These are phyloP conservation scores for Ampelocalamus luodianensis DNA, from an alignment of 176 grass and related monocot genomes.

Conservation along the genomic window DNA sequence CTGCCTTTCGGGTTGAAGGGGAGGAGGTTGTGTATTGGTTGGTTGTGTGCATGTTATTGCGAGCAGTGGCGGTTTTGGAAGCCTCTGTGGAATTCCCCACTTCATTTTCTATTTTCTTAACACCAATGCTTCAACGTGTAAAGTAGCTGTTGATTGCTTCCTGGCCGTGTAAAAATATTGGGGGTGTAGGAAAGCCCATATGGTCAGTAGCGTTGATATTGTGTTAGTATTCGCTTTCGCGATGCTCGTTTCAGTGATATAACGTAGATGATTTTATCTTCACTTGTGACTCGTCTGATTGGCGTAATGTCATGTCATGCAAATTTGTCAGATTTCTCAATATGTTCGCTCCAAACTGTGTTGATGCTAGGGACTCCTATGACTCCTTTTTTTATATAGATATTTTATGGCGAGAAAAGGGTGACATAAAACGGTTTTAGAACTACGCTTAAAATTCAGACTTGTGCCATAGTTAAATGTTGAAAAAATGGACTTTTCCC, in stretches of 20 bases:
- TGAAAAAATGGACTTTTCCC: no score
- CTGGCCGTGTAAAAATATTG: constrained; percentile 40
- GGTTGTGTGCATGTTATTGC: constrained; percentile 38
- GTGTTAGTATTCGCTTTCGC: neutral
- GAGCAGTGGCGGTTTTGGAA: constrained; percentile 50
- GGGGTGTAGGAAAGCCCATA: neutral
- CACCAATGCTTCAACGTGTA: constrained; percentile 38
- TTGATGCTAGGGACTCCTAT: no score
- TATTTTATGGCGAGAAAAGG: no score
- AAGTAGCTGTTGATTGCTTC: constrained; percentile 36
- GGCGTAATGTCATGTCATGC: neutral
- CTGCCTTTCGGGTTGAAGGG: constrained; percentile 4
- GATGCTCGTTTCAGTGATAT: neutral
- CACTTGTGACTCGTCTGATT: neutral
- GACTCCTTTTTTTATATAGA: no score
- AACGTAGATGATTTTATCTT: neutral
- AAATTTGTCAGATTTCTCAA: neutral
- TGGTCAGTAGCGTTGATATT: neutral
- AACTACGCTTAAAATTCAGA: no score
- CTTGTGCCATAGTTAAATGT: no score
- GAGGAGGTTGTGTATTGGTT: constrained; percentile 6
- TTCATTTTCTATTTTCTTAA: neutral
- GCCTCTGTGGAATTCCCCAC: constrained; percentile 14
- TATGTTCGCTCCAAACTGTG: neutral
- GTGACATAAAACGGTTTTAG: no score